Evolutionary conservation across 257 asterid genomes (phyloP).

Genomic region (Capsicum chinense): DNA sequence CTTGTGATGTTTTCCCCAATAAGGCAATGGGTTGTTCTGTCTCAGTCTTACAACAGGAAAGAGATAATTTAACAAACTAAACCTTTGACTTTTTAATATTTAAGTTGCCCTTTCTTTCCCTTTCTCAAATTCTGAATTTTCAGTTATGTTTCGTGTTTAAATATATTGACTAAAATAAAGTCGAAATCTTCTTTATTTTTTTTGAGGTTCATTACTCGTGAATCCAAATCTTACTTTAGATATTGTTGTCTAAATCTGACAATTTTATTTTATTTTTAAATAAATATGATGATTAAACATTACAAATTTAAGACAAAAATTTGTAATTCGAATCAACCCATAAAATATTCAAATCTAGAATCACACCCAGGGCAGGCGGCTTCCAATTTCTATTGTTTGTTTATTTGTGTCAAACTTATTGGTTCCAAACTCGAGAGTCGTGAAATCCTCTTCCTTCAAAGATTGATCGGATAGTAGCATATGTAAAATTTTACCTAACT

Average conservation of each 20-base stretch:
- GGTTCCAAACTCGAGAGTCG: too few species aligned
- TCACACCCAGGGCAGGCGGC: neutral
- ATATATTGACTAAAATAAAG: neutral
- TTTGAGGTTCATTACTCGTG: neutral
- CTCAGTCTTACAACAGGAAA: neutral
- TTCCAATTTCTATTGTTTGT: neutral
- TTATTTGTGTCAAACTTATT: neutral
- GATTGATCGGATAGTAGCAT: neutral
- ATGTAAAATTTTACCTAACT: too few species aligned
- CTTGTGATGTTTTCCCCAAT: neutral
- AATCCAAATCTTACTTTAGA: neutral
- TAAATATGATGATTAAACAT: neutral
- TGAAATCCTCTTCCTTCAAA: neutral
- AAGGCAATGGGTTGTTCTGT: neutral
- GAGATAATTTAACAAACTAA: neutral
- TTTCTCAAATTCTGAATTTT: neutral
- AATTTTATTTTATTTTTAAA: neutral
- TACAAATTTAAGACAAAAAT: neutral
- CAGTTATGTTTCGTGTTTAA: neutral
- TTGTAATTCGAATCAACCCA: neutral
- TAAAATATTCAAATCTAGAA: neutral
- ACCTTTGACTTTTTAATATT: neutral
- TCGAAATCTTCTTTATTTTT: neutral
- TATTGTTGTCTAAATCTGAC: neutral
- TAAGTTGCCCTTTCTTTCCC: neutral